Base-by-base conservation (phyloP, 2,329 filamentous ascomycete genomes). In the Davidsoniella australis region DNA sequence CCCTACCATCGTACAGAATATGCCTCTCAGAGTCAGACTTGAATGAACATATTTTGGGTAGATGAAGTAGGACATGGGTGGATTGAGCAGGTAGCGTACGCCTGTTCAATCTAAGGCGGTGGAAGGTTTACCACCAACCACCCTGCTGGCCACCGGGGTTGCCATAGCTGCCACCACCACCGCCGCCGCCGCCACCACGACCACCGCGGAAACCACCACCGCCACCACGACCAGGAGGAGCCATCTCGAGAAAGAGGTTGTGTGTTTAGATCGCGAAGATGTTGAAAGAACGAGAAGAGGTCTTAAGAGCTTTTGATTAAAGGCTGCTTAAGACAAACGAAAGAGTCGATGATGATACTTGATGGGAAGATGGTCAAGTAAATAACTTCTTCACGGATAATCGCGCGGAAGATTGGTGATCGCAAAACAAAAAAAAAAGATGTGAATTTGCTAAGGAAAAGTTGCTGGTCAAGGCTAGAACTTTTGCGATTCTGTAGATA, bases 111-210 rank as follows among this genome's bases (percentile, higher is more conserved):
- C n/a, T 29, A 29, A 26, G 16, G 39, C 42, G 43, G 33, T n/a
- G 6, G 26, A 10, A 41, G 6, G 52, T 64, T 69, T 75, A 76
- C 73, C 73, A 85, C 82, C 82, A 80, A 85, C 73, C 73, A 85
- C 81, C 82, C 80, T 54, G 75, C 75, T 42, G 69, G 69, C 80
- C 80, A 67, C 83, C 81, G 64, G 81, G 80, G 66, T 84, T 84
- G 64, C 75, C 65, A 54, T 75, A 75, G 48, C 71, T 66, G 47
- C 66, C 65, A 48, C 63, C 61, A 45, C 33, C 18, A 12, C 44
- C 70, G 71, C 54, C 69, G 66, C 59, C 67, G 60, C 49, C 68
- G 59, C 67, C 62, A 50, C 67, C 66, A 41, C 70, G 66, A 40
- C 67, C 63, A 42, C 62, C 60, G 41, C 46, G 42, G 26, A 50